Conservation (phyloP, 495 filamentous ascomycete genomes). For the Thermochaetoides thermophila region DNA sequence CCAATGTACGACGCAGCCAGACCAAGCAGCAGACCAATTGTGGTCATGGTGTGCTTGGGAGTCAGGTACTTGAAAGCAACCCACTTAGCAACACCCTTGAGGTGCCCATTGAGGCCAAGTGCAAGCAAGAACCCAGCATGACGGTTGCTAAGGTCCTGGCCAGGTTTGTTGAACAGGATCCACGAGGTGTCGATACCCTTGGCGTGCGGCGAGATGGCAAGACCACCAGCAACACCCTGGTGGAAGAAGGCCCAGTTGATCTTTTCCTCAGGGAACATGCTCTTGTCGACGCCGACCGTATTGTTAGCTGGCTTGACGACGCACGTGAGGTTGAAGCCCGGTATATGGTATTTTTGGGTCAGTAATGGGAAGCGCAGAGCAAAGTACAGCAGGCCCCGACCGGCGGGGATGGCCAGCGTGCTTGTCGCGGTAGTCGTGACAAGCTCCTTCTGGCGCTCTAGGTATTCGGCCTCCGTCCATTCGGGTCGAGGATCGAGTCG, state of each 20-base stretch:
- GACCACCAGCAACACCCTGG: slow-evolving; percentile 75
- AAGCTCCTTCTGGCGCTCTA: slow-evolving; percentile 85
- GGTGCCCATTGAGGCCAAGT: slow-evolving; percentile 87
- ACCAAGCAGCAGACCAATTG: slow-evolving; percentile 83
- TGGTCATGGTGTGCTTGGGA: slow-evolving; percentile 97
- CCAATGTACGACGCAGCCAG: slow-evolving; percentile 86
- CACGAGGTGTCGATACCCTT: slow-evolving; percentile 95
- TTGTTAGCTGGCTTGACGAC: slow-evolving; percentile 82
- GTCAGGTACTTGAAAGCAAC: slow-evolving; percentile 97
- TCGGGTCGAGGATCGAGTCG: slow-evolving; percentile 59
- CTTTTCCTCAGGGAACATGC: slow-evolving; percentile 79
- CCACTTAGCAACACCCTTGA: slow-evolving; percentile 91
- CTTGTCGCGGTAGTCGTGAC: slow-evolving; percentile 71
- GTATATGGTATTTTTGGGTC: slow-evolving; percentile 77
- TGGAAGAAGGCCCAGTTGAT: slow-evolving; percentile 98
- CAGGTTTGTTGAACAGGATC: slow-evolving; percentile 95
- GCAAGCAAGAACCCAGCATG: slow-evolving; percentile 90
- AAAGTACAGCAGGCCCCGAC: slow-evolving; percentile 71
- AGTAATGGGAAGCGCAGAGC: slow-evolving; percentile 68
- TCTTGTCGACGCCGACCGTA: slow-evolving; percentile 74
- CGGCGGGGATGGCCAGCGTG: slow-evolving; percentile 74
- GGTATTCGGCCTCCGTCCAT: slow-evolving; percentile 71
- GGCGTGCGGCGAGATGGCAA: slow-evolving; percentile 78
- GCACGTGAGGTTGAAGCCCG: slow-evolving; percentile 76
- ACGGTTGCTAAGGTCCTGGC: slow-evolving; percentile 70